Evolutionary conservation across 202 grass and related monocot species (phyloP).

Genomic region (Carex arenaria): DNA sequence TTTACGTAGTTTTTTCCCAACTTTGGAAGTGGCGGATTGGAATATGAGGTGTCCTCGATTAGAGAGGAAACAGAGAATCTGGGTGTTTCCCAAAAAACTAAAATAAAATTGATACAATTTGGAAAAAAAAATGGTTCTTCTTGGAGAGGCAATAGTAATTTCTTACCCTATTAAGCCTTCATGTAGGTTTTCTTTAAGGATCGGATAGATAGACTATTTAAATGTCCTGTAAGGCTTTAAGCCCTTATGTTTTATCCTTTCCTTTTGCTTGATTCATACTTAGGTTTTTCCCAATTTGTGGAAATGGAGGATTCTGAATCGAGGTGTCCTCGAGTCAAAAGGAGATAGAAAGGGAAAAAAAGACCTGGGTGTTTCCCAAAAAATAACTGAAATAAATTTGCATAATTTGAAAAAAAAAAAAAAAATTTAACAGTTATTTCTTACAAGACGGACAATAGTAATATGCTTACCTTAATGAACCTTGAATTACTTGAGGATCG

Average conservation of each 20-base stretch:
- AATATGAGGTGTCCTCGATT: neutral
- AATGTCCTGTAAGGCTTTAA: conserved; percentile 56
- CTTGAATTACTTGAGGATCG: conserved; percentile 52
- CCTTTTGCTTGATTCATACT: conserved; percentile 11
- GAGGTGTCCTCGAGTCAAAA: neutral
- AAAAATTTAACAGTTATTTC: neutral
- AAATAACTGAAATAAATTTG: neutral
- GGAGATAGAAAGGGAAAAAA: neutral
- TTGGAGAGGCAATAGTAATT: neutral
- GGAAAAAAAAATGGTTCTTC: neutral
- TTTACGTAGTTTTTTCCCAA: neutral
- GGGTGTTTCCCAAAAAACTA: neutral
- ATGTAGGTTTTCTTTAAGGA: neutral
- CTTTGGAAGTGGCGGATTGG: neutral
- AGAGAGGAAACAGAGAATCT: conserved; percentile 8
- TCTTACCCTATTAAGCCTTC: neutral
- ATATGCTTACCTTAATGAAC: conserved; percentile 33
- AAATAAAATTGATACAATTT: neutral
- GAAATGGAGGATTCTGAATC: neutral
- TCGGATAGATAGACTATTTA: conserved; percentile 53
- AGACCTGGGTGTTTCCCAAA: neutral
- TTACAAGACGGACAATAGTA: neutral
- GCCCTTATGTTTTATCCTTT: neutral
- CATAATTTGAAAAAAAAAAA: neutral
- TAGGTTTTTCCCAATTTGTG: neutral